Evolutionary conservation across 768 basidiomycete species (phyloP).

Genomic region (Coprinopsis sp.): DNA sequence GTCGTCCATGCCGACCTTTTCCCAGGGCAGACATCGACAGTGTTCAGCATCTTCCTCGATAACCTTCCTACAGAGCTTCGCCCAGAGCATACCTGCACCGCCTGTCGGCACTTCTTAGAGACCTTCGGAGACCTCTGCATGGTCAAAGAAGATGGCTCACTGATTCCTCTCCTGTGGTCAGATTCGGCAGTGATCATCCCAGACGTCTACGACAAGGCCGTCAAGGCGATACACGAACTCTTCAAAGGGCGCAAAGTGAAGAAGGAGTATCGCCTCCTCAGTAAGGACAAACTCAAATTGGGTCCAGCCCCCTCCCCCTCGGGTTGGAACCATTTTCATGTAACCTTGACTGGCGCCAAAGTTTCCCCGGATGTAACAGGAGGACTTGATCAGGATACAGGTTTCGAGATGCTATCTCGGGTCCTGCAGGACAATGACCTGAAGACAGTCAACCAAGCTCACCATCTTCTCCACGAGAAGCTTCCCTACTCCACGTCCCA

Average conservation of each 20-base stretch:
- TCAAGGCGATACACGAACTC: neutral
- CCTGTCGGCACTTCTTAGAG: neutral
- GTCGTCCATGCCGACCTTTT: too few relatives aligned
- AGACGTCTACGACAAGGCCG: neutral
- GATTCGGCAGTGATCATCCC: neutral
- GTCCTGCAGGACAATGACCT: slow-evolving; percentile 1
- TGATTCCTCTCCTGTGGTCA: slow-evolving; percentile 3
- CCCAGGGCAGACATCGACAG: too few relatives aligned
- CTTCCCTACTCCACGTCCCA: slow-evolving; percentile 2
- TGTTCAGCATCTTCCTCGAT: neutral
- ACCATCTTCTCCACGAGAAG: slow-evolving; percentile 5
- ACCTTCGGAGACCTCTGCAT: slow-evolving; percentile 2
- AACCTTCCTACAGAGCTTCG: neutral
- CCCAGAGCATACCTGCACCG: neutral
- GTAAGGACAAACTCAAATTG: neutral
- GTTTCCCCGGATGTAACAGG: neutral
- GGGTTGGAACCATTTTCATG: slow-evolving; percentile 1
- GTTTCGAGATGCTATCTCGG: neutral
- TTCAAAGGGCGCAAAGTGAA: neutral
- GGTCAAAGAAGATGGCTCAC: neutral
- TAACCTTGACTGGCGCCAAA: neutral
- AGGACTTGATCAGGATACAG: neutral
- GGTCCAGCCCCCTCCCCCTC: neutral
- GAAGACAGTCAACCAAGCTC: slow-evolving; percentile 1
- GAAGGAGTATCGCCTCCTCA: neutral